phyloP scores from a whole-genome alignment of 2,329 filamentous ascomycete species.

The Neonectria coccinea region DNA sequence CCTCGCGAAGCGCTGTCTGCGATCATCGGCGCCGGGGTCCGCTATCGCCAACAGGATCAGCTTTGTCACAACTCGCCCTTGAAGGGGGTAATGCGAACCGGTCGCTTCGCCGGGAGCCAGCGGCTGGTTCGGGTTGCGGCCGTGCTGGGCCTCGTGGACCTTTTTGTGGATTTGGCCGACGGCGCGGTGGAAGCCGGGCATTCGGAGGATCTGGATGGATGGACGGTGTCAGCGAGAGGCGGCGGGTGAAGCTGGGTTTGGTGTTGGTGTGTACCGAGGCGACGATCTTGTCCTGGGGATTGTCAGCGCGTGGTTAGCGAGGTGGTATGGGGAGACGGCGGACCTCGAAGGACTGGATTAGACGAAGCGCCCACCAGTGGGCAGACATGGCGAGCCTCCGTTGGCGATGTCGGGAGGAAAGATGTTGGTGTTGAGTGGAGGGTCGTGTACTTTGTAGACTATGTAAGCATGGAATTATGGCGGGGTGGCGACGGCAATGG shows the following conservation, averaged over 20 bases:
- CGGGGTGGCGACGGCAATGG: slow-evolving; percentile 24
- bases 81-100: slow-evolving; percentile 48
- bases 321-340: fast-evolving
- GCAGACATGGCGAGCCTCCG: slow-evolving; percentile 46
- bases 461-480: slow-evolving; percentile 22
- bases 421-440: slow-evolving; percentile 14
- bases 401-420: background rate
- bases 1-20: slow-evolving; percentile 53
- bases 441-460: slow-evolving; percentile 17
- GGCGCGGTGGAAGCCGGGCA: slow-evolving; percentile 63
- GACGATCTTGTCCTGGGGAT: slow-evolving; percentile 49
- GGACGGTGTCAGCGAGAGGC: slow-evolving; percentile 18
- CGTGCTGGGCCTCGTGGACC: slow-evolving; percentile 62
- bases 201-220: slow-evolving; percentile 62
- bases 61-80: background rate
- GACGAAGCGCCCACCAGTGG: slow-evolving; percentile 50
- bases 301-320: slow-evolving; percentile 27
- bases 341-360: slow-evolving; percentile 52
- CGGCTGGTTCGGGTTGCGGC: slow-evolving; percentile 63
- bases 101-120: slow-evolving; percentile 65
- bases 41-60: slow-evolving; percentile 33
- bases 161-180: slow-evolving; percentile 65
- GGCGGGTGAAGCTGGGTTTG: too few relatives aligned
- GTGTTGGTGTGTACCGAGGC: slow-evolving; percentile 45
- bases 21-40: slow-evolving; percentile 47